Conservation (phyloP, 2,329 filamentous ascomycete genomes). For the Alternaria arborescens region DNA sequence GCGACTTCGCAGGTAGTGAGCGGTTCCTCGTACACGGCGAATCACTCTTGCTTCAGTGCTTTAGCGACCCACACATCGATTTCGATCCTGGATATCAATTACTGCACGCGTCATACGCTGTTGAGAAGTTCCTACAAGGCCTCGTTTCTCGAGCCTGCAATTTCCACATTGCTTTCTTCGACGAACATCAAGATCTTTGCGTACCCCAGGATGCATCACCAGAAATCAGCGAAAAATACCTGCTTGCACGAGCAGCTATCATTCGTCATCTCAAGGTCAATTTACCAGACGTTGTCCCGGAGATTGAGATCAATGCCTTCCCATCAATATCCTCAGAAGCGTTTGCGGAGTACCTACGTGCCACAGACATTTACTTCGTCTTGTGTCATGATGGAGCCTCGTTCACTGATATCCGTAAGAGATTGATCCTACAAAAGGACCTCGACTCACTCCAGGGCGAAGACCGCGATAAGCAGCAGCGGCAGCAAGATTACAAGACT, state of each 20-base stretch:
- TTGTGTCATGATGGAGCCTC: constrained; percentile 71
- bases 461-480: constrained; percentile 23
- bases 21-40: constrained; percentile 78
- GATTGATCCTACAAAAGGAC: constrained; percentile 27
- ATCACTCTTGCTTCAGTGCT: constrained; percentile 71
- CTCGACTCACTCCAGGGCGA: constrained; percentile 30
- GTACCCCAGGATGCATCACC: constrained; percentile 57
- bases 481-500: constrained; percentile 34
- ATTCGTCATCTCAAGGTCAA: constrained; percentile 68
- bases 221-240: constrained; percentile 60
- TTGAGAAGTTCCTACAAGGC: constrained; percentile 71
- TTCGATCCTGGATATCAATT: constrained; percentile 73
- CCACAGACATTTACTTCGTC: constrained; percentile 69
- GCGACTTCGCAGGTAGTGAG: constrained; percentile 78
- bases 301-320: constrained; percentile 59
- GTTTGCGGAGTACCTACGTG: constrained; percentile 65
- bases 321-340: constrained; percentile 56
- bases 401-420: constrained; percentile 31
- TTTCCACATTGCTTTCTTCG: constrained; percentile 76
- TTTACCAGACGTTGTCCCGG: constrained; percentile 49
- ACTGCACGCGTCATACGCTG: constrained; percentile 73
- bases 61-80: constrained; percentile 70
- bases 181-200: constrained; percentile 64
- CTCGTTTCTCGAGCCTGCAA: constrained; percentile 71
- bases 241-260: constrained; percentile 69